Base-by-base conservation (phyloP, 345 rosid genomes). In the Linum trigynum region DNA sequence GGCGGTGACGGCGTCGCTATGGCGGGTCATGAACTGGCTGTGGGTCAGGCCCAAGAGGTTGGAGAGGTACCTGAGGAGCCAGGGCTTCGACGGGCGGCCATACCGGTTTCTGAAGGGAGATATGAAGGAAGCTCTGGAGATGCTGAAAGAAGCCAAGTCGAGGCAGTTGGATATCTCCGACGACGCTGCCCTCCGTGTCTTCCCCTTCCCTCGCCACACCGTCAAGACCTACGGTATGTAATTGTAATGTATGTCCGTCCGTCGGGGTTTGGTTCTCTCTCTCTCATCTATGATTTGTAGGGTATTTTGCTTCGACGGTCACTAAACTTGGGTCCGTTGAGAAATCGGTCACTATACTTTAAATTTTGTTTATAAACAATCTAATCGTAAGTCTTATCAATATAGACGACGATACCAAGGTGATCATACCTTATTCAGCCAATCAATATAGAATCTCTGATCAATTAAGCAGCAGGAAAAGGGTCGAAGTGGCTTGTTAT, bases 31-130 rank as follows among this genome's bases (percentile, higher is more conserved):
- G 65, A 67, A 80, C 45, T 80, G 83, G 86, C 72, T 75, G 7
- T 82, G 82, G 84, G 58, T 77, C 56, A 75, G 65, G 50, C 86
- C 83, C 7, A 82, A 71, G 69, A 77, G 70, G 56, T 62, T 82
- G 17, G 84, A 79, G 65, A 71, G 67, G 63, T 67, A 68, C 69
- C 48, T 82, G 65, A 77, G 80, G 64, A 69, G 75, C 56, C 80
- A 82, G 71, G 86, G 86, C 35, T 66, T 82, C n/a, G 39, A 59
- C 14, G 86, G 86, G 4, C 79, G 59, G 58, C 59, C 83, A 56
- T 82, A 79, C 59, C 73, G 78, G 39, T 41, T 79, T 63, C 43
- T 75, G 57, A 61, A 55, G 39, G 86, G 86, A 42, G 86, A 82
- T 55, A 41, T 63, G 45, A 79, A 78, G 59, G 74, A 77, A 45